These are phyloP conservation scores for Exophiala alcalophila DNA, from an alignment of 2,329 filamentous ascomycete genomes.

Conservation along the genomic window DNA sequence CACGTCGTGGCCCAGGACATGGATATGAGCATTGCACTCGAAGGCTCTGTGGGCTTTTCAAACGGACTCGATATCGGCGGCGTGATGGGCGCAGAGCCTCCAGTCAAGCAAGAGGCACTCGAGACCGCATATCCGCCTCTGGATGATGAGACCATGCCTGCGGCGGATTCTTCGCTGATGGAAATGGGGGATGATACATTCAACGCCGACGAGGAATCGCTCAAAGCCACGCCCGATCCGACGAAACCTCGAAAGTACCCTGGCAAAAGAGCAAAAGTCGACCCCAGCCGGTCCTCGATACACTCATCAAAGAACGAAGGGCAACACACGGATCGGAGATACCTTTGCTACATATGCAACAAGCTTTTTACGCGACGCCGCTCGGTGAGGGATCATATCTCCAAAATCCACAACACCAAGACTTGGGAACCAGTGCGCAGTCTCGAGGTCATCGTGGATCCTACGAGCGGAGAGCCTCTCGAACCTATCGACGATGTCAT, in stretches of 20 bases:
- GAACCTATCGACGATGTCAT: slow-evolving; percentile 29
- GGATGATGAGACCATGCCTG: slow-evolving; percentile 11
- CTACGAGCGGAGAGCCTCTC: slow-evolving; percentile 26
- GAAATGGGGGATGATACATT: slow-evolving; percentile 14
- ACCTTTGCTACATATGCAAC: slow-evolving; percentile 31
- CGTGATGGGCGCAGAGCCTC: slow-evolving; percentile 10
- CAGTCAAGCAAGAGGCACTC: slow-evolving; percentile 20
- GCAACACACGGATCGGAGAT: slow-evolving; percentile 31
- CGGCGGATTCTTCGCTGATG: slow-evolving; percentile 7
- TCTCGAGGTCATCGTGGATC: slow-evolving; percentile 31
- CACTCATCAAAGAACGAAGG: slow-evolving; percentile 32
- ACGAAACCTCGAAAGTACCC: slow-evolving; percentile 22
- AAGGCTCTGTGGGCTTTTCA: slow-evolving; percentile 7
- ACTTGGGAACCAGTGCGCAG: slow-evolving; percentile 29
- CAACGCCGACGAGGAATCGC: slow-evolving; percentile 3
- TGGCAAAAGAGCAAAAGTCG: slow-evolving; percentile 24
- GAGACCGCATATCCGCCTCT: slow-evolving; percentile 21
- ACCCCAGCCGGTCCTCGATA: slow-evolving; percentile 23
- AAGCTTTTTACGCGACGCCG: slow-evolving; percentile 31
- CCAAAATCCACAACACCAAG: slow-evolving; percentile 31
- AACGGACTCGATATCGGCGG: slow-evolving; percentile 4
- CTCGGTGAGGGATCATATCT: slow-evolving; percentile 31
- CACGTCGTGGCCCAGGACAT: slow-evolving; percentile 16
- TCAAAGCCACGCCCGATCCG: slow-evolving; percentile 7
- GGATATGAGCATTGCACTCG: slow-evolving; percentile 18